Base-by-base conservation (phyloP, 2,329 filamentous ascomycete species). In the Pestalotiopsis sp. region DNA sequence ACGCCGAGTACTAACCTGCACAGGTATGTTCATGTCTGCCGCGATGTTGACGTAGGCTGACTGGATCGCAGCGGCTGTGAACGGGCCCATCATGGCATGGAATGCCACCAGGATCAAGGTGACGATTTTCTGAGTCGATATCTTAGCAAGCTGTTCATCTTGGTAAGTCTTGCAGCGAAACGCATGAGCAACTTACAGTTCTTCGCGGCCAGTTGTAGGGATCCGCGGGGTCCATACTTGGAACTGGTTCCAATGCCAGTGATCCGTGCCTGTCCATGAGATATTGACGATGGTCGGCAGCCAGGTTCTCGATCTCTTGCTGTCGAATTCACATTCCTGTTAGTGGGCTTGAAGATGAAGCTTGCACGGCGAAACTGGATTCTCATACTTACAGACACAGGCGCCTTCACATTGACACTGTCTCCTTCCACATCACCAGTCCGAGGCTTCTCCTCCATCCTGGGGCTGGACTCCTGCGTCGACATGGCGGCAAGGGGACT, bases 61-160 rank as follows among this genome's bases (percentile, higher is more conserved):
- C 69, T 87, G 85, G 70, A 89, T 88, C 4, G 82, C 77, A 0
- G 86, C 81, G 0, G 87, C 85, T 1, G 81, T 86, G 71, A 89
- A 88, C 1, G 85, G 86, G 59, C 82, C 82, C 84, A 89, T 89
- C 76, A 84, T 84, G 36, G 86, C 85, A 68, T 89, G 86, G 73
- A 88, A 87, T 0, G 86, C 84, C 17, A 90, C 86, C 11, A 89
- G 81, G 12, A 82, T 68, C 0, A 90, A 77, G 68, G 89, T 88
- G 66, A 79, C 68, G 0, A 80, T 75, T 83, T 88, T 89, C 85
- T 87, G 69, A 20, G 45, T 38, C 4, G 20, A n/a, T n/a, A 17
- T 20, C 12, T 36, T 7, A 20, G 36, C 17, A 27, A 41, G 14
- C 31, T 36, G 38, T 12, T 52, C 67, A 60, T 31, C 9, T 17